Evolutionary conservation across 257 asterid species (phyloP).

Genomic region (Solanum sparsipilum): DNA sequence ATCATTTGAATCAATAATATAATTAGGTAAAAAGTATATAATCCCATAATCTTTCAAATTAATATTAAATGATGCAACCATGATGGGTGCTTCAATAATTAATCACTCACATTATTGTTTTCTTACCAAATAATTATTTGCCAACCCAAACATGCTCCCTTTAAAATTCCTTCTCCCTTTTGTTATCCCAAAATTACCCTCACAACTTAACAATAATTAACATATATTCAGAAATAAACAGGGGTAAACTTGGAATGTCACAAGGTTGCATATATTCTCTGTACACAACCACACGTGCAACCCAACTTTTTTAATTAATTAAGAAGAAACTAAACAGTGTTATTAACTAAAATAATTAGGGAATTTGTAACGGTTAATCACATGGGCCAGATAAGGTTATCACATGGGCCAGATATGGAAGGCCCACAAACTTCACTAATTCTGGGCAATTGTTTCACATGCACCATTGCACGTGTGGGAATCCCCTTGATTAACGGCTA

Average conservation of each 20-base stretch:
- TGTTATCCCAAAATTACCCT: neutral
- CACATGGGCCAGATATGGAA: constrained; percentile 30
- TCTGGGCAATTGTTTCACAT: constrained; percentile 12
- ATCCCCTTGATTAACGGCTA: constrained; percentile 3
- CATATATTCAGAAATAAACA: neutral
- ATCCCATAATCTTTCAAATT: neutral
- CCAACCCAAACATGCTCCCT: neutral
- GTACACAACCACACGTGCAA: constrained; percentile 18
- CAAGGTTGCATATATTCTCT: neutral
- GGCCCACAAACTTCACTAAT: constrained; percentile 7
- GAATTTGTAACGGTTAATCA: constrained; percentile 11
- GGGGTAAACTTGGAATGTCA: neutral
- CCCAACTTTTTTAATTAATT: neutral
- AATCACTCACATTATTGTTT: neutral
- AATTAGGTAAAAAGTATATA: constrained; percentile 11
- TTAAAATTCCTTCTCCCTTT: neutral
- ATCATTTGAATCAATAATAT: constrained; percentile 23
- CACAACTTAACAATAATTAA: neutral
- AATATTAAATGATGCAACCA: neutral
- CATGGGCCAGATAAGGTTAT: constrained; percentile 22
- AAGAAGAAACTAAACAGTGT: neutral
- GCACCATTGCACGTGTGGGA: constrained; percentile 22
- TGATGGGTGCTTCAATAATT: neutral
- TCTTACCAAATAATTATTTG: neutral
- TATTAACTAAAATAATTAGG: constrained; percentile 9